Base-by-base conservation (phyloP, 345 rosid genomes). In the Populus davidiana region DNA sequence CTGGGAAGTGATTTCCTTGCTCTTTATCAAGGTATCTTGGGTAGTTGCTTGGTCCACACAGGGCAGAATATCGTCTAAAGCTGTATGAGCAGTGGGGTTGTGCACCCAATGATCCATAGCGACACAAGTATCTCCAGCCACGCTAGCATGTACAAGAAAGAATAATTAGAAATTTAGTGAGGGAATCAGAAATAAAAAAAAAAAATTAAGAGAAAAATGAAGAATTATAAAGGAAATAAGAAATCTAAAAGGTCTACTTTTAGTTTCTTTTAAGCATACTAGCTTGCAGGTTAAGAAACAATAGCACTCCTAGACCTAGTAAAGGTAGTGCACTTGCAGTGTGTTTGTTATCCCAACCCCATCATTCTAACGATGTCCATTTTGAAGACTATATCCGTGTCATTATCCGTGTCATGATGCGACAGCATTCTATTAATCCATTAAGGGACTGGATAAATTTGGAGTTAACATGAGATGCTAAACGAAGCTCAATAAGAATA, bases 91-190 rank as follows among this genome's bases (percentile, higher is more conserved):
- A 65, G 89, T 63, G 0, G 99, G 98, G 78, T 86, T 87, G 79
- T 93, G 91, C 61, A 90, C 90, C 96, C 97, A 96, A 78, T 93
- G 91, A 47, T 86, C 81, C 93, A 93, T 91, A 3, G 99, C 98
- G 23, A 87, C 91, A 77, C 99, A 96, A 20, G 97, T 91, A 78
- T 96, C 99, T 79, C 81, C 90, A 16, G 98, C 86, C 79, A 86
- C 98, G 83, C 98, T 96, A 69, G 76, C 56, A 70, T 41, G 75
- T 67, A n/a, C 50, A 70, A 71, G 63, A 44, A 71, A 39, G 1
- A 50, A 72, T 1, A 61, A 8, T 85, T 47, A 75, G 74, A 71
- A 72, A 2, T 36, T 49, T 1, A 12, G 8, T 18, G 18, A 43
- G 35, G 14, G 18, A 2, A 36, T 27, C 6, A 5, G 5, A 38